phyloP scores from a whole-genome alignment of 495 filamentous ascomycete genomes.

The Arthonia radiata region DNA sequence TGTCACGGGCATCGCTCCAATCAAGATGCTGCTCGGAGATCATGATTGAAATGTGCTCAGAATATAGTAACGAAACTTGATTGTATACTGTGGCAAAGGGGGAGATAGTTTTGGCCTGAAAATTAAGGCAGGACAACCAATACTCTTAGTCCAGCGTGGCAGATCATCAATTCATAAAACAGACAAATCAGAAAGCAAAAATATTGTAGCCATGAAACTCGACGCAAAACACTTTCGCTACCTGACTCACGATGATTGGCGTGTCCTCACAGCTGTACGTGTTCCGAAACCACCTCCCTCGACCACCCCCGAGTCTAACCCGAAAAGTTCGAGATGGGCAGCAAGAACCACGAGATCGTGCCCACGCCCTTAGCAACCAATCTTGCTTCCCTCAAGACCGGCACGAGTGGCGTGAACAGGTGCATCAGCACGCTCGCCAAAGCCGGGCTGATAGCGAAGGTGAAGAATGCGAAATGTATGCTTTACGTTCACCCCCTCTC shows the following conservation, averaged over 20 bases:
- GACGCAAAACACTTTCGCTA: slow-evolving; percentile 81
- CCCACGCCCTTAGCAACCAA: slow-evolving; percentile 72
- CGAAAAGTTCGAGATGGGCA: slow-evolving; percentile 67
- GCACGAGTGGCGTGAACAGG: slow-evolving; percentile 52
- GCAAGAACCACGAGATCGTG: slow-evolving; percentile 89
- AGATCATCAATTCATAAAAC: too few relatives aligned
- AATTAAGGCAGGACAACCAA: too few relatives aligned
- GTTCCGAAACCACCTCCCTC: background rate
- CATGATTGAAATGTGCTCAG: too few relatives aligned
- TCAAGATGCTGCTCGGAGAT: too few relatives aligned
- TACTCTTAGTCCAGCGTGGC: too few relatives aligned
- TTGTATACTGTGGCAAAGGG: too few relatives aligned
- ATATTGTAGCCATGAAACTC: slow-evolving; percentile 48
- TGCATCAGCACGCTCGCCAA: slow-evolving; percentile 80
- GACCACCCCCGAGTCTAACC: slow-evolving; percentile 5
- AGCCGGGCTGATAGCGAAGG: slow-evolving; percentile 66
- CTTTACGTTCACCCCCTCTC: background rate
- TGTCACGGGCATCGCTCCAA: too few relatives aligned
- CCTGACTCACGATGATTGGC: slow-evolving; percentile 79
- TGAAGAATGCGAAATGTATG: slow-evolving; percentile 78
- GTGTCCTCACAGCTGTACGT: slow-evolving; percentile 72
- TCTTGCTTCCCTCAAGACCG: slow-evolving; percentile 56
- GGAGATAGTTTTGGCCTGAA: too few relatives aligned
- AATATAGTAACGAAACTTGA: too few relatives aligned
- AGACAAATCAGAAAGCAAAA: slow-evolving; percentile 1